Base-by-base conservation (phyloP, 73 alveolate species). In the Tetrahymena borealis region DNA sequence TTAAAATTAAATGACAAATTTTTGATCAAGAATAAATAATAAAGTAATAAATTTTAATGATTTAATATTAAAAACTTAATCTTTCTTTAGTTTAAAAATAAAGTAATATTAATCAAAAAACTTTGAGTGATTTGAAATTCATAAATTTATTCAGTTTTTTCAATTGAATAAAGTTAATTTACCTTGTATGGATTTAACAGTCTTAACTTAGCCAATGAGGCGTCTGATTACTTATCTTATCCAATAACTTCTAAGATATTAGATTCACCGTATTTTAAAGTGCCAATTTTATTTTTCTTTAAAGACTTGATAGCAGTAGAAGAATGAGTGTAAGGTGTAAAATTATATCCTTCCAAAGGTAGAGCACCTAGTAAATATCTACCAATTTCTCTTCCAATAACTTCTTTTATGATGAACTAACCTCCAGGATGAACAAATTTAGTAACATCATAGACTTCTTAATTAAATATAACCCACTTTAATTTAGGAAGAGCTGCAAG, bases 401-500 rank as follows among this genome's bases (percentile, higher is more conserved):
- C 78, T 39, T 79, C 77, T 2, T 79, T 79, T 28, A 92, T 78
- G 0, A 92, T 92, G 37, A 92, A 92, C 39, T 92, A 79, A 4
- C 95, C 95, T 39, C 95, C 95, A 20, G 95, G 95, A 92, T 92
- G 95, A n/a, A 79, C 28, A 28, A 79, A 92, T 31, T 79, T 78
- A 1, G 95, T 38, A 6, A 92, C 28, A 36, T 92, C 95, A 85
- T 79, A 92, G 15, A 92, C 93, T 40, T 90, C 95, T 39, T 92
- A 85, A 60, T 92, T 92, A 33, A 78, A 85, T 10, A 79, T 28
- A 39, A 92, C 95, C 95, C 95, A 92, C 32, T 79, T 39, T n/a
- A 92, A 35, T 16, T 92, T 39, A 12, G 95, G 95, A 32, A 79
- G 36, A 38, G 90, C 93, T 31, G 90, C 77, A 6, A 39, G 36